phyloP scores from a whole-genome alignment of 257 asterid genomes.

The Apocynum venetum region DNA sequence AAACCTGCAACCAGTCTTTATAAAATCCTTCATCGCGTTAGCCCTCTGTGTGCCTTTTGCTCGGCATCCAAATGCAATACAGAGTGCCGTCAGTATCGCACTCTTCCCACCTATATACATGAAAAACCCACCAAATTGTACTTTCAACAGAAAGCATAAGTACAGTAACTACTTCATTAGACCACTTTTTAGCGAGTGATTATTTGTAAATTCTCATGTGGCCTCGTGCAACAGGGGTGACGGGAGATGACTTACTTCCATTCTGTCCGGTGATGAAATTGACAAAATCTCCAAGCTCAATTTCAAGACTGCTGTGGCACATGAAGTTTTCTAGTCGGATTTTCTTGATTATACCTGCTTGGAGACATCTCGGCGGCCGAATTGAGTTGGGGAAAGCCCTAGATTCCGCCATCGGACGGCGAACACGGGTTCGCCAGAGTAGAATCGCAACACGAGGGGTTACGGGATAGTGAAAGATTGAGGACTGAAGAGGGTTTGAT shows the following conservation, averaged over 20 bases:
- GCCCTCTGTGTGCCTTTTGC: conserved; percentile 96
- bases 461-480: not conserved
- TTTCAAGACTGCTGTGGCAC: conserved; percentile 88
- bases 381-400: conserved; percentile 39
- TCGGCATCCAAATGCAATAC: conserved; percentile 91
- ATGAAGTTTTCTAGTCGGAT: conserved; percentile 81
- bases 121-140: not conserved
- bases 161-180: not conserved
- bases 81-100: conserved; percentile 85
- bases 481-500: not conserved
- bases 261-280: conserved; percentile 97
- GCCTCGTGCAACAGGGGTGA: conserved; percentile 7
- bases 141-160: not conserved
- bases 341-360: conserved; percentile 74
- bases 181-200: not conserved
- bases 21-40: conserved; percentile 70
- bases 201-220: not conserved
- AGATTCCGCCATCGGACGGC: conserved; percentile 40
- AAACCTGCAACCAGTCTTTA: conserved; percentile 91
- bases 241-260: conserved; percentile 56
- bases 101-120: conserved; percentile 75
- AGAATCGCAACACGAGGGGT: not conserved
- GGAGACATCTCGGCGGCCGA: conserved; percentile 28
- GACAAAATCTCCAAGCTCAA: conserved; percentile 65
- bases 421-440: not conserved